Percentiles rank a stretch among this genome's conserved stretches.
Evolutionary conservation across 495 filamentous ascomycete species (phyloP).

Genomic region (Tuber calosporum): DNA sequence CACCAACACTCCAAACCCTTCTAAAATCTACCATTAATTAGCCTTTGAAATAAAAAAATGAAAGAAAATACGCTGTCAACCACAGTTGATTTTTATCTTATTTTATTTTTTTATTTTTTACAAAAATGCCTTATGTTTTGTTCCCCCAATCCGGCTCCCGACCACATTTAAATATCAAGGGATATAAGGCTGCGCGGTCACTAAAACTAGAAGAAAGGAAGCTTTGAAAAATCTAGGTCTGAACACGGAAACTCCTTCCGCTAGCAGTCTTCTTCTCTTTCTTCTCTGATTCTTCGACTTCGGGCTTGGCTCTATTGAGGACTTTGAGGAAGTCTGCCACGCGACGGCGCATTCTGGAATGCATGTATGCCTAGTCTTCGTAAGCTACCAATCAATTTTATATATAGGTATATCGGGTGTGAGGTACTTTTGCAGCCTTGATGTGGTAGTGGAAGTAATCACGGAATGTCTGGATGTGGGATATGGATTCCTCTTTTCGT

Average conservation of each 20-base stretch:
- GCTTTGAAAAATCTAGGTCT: slow-evolving; percentile 39
- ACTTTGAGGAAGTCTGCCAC: slow-evolving; percentile 96
- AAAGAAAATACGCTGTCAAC: neutral
- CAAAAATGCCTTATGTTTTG: neutral
- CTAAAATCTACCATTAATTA: neutral
- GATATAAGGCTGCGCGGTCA: neutral
- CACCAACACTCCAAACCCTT: neutral
- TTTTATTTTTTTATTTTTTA: neutral
- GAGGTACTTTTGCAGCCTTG: slow-evolving; percentile 82
- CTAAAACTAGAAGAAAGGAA: neutral
- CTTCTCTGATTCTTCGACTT: slow-evolving; percentile 77
- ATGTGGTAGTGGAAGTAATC: slow-evolving; percentile 99
- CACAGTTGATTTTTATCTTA: neutral
- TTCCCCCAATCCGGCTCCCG: neutral
- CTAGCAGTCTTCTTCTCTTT: slow-evolving; percentile 97
- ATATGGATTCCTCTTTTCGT: slow-evolving; percentile 87
- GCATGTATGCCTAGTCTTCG: slow-evolving; percentile 75
- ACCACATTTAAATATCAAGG: neutral
- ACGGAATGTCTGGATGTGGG: slow-evolving; percentile 98
- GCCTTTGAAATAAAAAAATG: neutral
- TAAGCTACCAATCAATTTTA: slow-evolving; percentile 2
- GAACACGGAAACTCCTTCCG: slow-evolving; percentile 84
- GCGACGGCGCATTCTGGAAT: slow-evolving; percentile 91
- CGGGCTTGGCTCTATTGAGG: slow-evolving; percentile 81
- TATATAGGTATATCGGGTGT: neutral